phyloP scores from a whole-genome alignment of 805 yeast species.

The Scheffersomyces coipomensis region DNA sequence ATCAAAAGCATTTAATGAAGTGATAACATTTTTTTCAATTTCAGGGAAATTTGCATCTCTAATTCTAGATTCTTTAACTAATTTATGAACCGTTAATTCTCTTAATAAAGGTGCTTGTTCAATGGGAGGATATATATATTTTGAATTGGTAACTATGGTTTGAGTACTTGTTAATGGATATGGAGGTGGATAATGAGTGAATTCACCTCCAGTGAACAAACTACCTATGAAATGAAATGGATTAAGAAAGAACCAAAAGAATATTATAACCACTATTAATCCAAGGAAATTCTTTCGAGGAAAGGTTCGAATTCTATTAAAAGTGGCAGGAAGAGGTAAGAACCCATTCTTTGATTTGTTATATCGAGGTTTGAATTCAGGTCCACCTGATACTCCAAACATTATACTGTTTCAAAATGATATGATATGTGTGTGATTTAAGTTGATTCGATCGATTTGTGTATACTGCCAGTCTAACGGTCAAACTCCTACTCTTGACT shows the following conservation, averaged over 20 bases:
- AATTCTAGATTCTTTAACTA: constrained; percentile 50
- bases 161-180: constrained; percentile 33
- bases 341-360: constrained; percentile 14
- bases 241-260: constrained; percentile 19
- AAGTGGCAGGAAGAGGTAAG: constrained; percentile 30
- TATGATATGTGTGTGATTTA: too few relatives aligned
- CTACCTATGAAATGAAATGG: constrained; percentile 14
- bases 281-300: constrained; percentile 13
- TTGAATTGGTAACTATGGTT: constrained; percentile 44
- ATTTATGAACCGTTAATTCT: constrained; percentile 51
- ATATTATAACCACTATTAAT: constrained; percentile 11
- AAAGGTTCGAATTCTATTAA: constrained; percentile 8
- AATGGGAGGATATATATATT: constrained; percentile 69
- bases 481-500: too few relatives aligned
- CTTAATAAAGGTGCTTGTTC: constrained; percentile 65
- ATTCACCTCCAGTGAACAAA: constrained; percentile 2
- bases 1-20: constrained; percentile 43
- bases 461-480: too few relatives aligned
- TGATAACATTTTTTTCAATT: constrained; percentile 29
- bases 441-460: too few relatives aligned
- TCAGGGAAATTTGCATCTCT: constrained; percentile 43
- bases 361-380: constrained; percentile 26
- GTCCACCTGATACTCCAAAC: constrained; percentile 6
- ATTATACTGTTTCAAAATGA: too few relatives aligned
- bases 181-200: constrained; percentile 23